phyloP scores from a whole-genome alignment of 805 yeast genomes.

The Wickerhamiella allomyrinae region DNA sequence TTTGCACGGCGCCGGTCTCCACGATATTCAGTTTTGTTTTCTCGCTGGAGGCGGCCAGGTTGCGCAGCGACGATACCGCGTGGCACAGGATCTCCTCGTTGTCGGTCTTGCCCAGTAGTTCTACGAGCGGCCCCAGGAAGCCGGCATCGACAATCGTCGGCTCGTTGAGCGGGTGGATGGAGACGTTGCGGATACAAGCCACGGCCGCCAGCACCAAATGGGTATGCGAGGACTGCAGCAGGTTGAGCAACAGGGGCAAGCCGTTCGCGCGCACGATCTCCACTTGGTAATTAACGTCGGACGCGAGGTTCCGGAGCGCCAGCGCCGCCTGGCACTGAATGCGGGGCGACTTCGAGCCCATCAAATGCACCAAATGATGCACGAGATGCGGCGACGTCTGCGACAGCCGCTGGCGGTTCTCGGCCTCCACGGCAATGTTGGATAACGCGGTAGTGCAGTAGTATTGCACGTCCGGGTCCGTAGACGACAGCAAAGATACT shows the following conservation, averaged over 20 bases:
- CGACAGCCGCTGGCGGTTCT: slow-evolving; percentile 73
- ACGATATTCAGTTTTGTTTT: slow-evolving; percentile 80
- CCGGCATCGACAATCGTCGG: slow-evolving; percentile 94
- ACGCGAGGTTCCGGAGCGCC: slow-evolving; percentile 88
- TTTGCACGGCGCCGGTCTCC: slow-evolving; percentile 90
- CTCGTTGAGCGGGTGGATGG: slow-evolving; percentile 93
- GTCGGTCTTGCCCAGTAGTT: slow-evolving; percentile 57
- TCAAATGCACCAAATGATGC: slow-evolving; percentile 68
- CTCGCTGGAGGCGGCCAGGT: slow-evolving; percentile 90
- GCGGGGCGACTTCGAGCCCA: slow-evolving; percentile 87
- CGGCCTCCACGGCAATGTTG: slow-evolving; percentile 92
- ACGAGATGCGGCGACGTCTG: slow-evolving; percentile 89
- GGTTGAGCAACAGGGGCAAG: slow-evolving; percentile 77
- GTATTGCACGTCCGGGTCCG: slow-evolving; percentile 94
- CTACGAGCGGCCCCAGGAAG: slow-evolving; percentile 79
- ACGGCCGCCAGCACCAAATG: slow-evolving; percentile 92
- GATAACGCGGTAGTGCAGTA: slow-evolving; percentile 96
- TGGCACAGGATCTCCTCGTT: slow-evolving; percentile 97
- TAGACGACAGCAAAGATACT: slow-evolving; percentile 68
- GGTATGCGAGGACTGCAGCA: slow-evolving; percentile 77
- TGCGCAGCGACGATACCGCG: slow-evolving; percentile 89
- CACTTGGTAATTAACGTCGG: slow-evolving; percentile 89
- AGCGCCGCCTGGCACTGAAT: slow-evolving; percentile 98
- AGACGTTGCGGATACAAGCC: slow-evolving; percentile 93
- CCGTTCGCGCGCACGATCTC: slow-evolving; percentile 96